These are phyloP conservation scores for Chaetomium sp. DNA, from an alignment of 2,329 filamentous ascomycete species.

Conservation along the genomic window DNA sequence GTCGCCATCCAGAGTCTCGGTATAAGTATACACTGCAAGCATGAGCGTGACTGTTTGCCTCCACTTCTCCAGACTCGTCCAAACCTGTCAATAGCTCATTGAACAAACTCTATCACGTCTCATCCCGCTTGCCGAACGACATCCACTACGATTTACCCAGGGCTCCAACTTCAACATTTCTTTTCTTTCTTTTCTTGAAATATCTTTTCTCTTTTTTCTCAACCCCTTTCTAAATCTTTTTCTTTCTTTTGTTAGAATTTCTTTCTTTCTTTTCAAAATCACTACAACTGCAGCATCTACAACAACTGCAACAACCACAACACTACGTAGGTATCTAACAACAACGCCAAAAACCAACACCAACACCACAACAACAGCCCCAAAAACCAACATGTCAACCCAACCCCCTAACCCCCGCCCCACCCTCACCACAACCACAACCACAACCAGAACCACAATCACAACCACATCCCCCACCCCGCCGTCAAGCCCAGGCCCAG, in stretches of 20 bases:
- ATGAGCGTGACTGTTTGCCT: background rate
- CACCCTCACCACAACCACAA: no score
- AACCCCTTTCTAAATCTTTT: no score
- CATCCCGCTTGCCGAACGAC: no score
- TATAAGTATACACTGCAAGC: background rate
- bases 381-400: background rate
- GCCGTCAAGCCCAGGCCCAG: slow-evolving; percentile 14
- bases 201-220: no score
- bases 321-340: background rate
- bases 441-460: no score
- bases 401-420: background rate
- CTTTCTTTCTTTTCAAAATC: no score
- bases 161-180: no score
- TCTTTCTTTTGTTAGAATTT: no score
- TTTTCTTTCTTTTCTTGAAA: no score
- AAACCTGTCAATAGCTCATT: background rate
- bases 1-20: background rate
- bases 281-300: no score
- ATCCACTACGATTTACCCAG: background rate
- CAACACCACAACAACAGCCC: background rate
- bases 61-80: background rate
- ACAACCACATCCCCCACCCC: no score
- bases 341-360: background rate
- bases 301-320: background rate
- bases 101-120: background rate